Base-by-base conservation (phyloP, 495 filamentous ascomycete species). In the Bathelium albidoporum region DNA sequence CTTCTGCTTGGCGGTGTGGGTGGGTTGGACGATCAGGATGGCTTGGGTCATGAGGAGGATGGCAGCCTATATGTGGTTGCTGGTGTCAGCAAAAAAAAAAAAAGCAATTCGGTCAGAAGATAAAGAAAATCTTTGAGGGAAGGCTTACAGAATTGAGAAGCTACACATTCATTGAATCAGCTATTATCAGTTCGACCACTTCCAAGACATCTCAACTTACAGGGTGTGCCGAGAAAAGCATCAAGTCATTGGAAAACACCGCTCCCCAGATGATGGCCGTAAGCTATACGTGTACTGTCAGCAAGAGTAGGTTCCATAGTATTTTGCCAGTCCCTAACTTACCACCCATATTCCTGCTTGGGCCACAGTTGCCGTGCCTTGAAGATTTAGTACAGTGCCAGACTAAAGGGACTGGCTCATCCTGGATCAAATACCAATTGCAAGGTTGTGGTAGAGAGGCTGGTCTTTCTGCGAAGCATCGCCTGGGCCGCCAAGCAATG, bases 21-120 rank as follows among this genome's bases (percentile, higher is more conserved):
- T 97, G 1, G 93, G 93, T 72, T 97, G 93, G 32, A 97, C 83
- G 70, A 96, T 76, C 39, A 97, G 85, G 69, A 90, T 85, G 24
- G 85, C 86, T 78, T 96, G 87, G 53, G 88, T 81, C 62, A 90
- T 79, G 43, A 90, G 76, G 62, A 95, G 79, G 28, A 93, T 70
- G 29, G 84, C 90, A 60, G 87, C 73, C 71, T 72, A n/a, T n/a
- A n/a, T n/a, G 59, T 14, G 41, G 10, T 22, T 55, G 49, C 45
- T 11, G 26, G 29, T 52, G 53, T 55, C 39, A 39, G 52, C 43
- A 10, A 59, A n/a, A n/a, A n/a, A n/a, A n/a, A n/a, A n/a, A n/a
- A n/a, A n/a, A n/a, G n/a, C n/a, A n/a, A n/a, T n/a, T 22, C 29
- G 24, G 16, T 3, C 10, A 20, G 24, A 28, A 55, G 49, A 7